Conservation (phyloP, 2,329 filamentous ascomycete genomes). For the Fonsecaea pedrosoi region DNA sequence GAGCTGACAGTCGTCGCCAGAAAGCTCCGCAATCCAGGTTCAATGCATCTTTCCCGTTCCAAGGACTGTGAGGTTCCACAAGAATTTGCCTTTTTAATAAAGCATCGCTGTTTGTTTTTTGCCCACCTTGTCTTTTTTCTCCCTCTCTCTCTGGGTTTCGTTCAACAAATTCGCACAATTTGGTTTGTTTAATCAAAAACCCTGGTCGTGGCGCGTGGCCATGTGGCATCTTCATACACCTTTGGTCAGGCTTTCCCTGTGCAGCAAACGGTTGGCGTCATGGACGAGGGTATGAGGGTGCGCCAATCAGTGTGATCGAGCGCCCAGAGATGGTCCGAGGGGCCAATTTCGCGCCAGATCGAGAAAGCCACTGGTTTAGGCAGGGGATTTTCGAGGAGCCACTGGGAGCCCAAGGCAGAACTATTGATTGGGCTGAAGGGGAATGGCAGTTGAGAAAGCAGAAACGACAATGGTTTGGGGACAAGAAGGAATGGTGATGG, state of each 20-base stretch:
- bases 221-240: neutral
- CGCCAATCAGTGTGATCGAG: constrained; percentile 27
- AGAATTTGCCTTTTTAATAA: constrained; percentile 8
- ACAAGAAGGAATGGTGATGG: constrained; percentile 10
- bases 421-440: constrained; percentile 33
- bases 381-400: constrained; percentile 11
- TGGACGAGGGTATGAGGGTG: constrained; percentile 4
- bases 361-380: constrained; percentile 7
- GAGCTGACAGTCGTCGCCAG: neutral
- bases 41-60: neutral
- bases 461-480: constrained; percentile 23
- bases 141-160: neutral
- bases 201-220: constrained; percentile 20
- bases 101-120: constrained; percentile 2
- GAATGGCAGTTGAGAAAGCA: constrained; percentile 9
- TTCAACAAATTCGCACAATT: constrained; percentile 2
- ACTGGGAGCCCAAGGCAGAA: constrained; percentile 3
- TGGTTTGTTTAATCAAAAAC: constrained; percentile 1
- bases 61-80: constrained; percentile 15
- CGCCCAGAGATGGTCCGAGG: neutral
- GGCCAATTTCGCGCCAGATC: constrained; percentile 23
- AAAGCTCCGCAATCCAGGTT: constrained; percentile 9
- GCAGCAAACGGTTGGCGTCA: constrained; percentile 18
- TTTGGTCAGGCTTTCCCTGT: constrained; percentile 18
- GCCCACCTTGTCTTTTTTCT: constrained; percentile 1